Evolutionary conservation across 2,329 filamentous ascomycete genomes (phyloP), one percentile per base, ranked within the genome.

Genomic region (Aspergillus brunneoviolaceus): DNA sequence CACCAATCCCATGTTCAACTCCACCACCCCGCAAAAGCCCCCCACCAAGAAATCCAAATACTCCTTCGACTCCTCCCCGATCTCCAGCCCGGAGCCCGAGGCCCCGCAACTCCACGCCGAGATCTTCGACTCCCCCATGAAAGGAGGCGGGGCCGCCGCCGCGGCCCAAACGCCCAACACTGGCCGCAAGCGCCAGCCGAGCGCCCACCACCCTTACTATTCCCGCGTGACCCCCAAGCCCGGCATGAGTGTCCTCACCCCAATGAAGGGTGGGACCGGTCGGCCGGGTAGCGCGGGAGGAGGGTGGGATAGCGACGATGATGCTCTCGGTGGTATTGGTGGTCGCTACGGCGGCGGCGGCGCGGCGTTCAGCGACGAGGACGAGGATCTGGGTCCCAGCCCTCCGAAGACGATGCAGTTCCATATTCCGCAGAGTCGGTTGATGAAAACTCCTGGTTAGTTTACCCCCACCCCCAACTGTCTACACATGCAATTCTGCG

Each of bases 221-320:
- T n/a, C 39, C 16, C 52, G 76, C 72, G 55, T 63, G 77, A 90
- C 73, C 3, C 77, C 78, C 51, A 93, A 90, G 4, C 92, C 92
- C 0, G 94, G 94, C 0, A 84, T 96, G 39, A 96, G 91, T 69
- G 90, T 97, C 21, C 87, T 92, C 72, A 96, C 92, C 2, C 92
- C 92, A 0, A 83, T 80, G 1, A 76, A 76, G 49, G 75, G 73
- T 54, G 70, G 72, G 6, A 58, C 59, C 4, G 63, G 64, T 56
- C 70, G 72, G 7, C 58, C 6, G 27, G 27, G 27, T 9, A 6
- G 61, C 7, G 63, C 63, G 14, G 70, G 69, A 76, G 80, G 54
- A 76, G 80, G 54, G 19, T 95, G 92, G 88, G 89, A 93, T 56
- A 90, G 87, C 68, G 89, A 92, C 62, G 87, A 87, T 25, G 85